A percentile compares a stretch with the other conserved stretches of the same genome.
Conservation (phyloP, 495 filamentous ascomycete species). For the Cercophora scortea region DNA sequence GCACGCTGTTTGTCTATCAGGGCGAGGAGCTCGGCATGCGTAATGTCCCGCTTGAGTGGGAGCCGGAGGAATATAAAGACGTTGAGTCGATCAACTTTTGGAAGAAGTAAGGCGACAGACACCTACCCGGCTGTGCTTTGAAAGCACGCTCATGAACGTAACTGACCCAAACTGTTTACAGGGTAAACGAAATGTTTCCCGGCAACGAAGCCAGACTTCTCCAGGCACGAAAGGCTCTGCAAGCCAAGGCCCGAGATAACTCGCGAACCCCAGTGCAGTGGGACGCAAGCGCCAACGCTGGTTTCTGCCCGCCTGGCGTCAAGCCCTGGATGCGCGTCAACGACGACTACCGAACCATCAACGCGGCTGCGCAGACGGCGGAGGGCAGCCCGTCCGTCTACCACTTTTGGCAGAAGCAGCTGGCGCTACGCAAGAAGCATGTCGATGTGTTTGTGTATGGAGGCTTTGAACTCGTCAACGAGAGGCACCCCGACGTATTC, state of each 20-base stretch:
- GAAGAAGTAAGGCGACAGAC: conserved; percentile 20
- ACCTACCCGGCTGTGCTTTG: not conserved
- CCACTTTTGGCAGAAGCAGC: conserved; percentile 38
- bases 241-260: conserved; percentile 50
- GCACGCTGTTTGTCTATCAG: conserved; percentile 68
- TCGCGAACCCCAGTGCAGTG: conserved; percentile 57
- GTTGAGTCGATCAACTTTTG: conserved; percentile 63
- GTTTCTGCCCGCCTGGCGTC: conserved; percentile 1
- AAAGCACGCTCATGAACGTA: conserved; percentile 9
- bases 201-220: conserved; percentile 35
- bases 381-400: conserved; percentile 23
- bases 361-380: conserved; percentile 38
- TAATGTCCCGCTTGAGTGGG: conserved; percentile 59
- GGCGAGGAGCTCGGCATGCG: conserved; percentile 73
- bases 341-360: conserved; percentile 41
- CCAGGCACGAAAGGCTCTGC: conserved; percentile 47
- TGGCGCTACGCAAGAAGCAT: conserved; percentile 33
- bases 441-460: conserved; percentile 39
- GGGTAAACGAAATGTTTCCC: not conserved
- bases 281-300: conserved; percentile 25
- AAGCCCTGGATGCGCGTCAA: conserved; percentile 47
- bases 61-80: conserved; percentile 62
- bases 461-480: conserved; percentile 23
- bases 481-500: conserved; percentile 28
- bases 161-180: not conserved